phyloP scores from a whole-genome alignment of 2,329 filamentous ascomycete genomes.

The Alternaria gaisen region DNA sequence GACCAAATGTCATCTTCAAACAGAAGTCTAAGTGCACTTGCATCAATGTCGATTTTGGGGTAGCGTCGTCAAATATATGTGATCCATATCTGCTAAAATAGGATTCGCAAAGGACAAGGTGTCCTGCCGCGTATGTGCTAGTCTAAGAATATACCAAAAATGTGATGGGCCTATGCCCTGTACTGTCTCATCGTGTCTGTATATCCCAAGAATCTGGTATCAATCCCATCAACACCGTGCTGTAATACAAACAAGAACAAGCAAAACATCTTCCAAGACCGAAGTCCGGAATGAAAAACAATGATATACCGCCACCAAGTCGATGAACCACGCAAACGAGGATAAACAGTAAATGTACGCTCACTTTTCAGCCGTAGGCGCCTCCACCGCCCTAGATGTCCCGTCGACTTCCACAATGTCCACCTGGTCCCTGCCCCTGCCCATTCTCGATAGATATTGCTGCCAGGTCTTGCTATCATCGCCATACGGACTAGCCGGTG shows the following conservation, averaged over 20 bases:
- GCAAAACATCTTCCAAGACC: not conserved
- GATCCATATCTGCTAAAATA: not conserved
- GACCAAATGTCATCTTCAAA: not conserved
- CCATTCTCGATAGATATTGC: slow-evolving; percentile 18
- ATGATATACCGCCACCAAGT: not conserved
- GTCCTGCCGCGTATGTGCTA: not conserved
- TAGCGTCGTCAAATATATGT: not conserved
- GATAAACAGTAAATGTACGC: not conserved
- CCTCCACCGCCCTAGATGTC: slow-evolving; percentile 17
- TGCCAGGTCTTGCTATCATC: slow-evolving; percentile 18
- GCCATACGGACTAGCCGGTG: not conserved
- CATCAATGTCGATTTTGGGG: not conserved
- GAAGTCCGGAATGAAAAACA: not conserved
- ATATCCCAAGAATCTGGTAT: not conserved
- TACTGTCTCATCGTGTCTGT: not conserved
- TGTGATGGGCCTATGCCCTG: not conserved
- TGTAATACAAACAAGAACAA: not conserved
- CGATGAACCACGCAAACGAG: not conserved
- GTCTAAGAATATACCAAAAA: not conserved
- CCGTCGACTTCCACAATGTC: slow-evolving; percentile 26
- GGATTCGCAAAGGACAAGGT: not conserved
- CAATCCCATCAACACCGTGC: not conserved
- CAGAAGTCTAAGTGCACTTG: not conserved
- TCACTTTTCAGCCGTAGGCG: slow-evolving; percentile 6
- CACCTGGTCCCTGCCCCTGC: not conserved